A percentile compares a stretch with the other conserved stretches of the same genome.
phyloP scores from a whole-genome alignment of 169 alveolate species.

The Eimeria tenella region DNA sequence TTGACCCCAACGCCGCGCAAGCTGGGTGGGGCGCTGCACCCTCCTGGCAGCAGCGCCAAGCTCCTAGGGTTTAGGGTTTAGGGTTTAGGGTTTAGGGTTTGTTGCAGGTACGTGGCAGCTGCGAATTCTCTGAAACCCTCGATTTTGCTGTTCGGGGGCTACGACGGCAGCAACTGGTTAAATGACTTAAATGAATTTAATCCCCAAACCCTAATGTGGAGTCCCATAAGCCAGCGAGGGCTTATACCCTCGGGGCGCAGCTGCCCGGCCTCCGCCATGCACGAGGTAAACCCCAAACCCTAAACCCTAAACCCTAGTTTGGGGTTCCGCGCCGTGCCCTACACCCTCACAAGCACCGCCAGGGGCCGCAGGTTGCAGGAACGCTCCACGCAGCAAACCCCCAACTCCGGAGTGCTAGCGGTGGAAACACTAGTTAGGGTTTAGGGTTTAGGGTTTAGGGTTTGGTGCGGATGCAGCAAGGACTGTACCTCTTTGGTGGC shows the following conservation, averaged over 20 bases:
- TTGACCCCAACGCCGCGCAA: no score
- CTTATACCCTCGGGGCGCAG: conserved; percentile 82
- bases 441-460: conserved; percentile 74
- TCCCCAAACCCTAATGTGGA: conserved; percentile 83
- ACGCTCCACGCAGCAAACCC: no score
- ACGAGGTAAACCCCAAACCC: conserved; percentile 78
- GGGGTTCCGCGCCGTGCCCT: no score
- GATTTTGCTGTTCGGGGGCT: conserved; percentile 91
- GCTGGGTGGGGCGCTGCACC: no score
- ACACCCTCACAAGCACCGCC: background rate
- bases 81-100: conserved; percentile 81
- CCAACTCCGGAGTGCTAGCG: no score
- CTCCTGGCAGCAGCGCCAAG: no score
- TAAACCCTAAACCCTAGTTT: conserved; percentile 4
- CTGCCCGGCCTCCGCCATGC: conserved; percentile 86
- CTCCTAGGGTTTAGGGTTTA: conserved; percentile 15
- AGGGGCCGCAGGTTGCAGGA: background rate
- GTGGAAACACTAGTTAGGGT: background rate
- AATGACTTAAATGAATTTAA: conserved; percentile 90
- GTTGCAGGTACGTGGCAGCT: conserved; percentile 78
- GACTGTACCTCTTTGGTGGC: conserved; percentile 91
- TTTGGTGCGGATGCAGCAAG: conserved; percentile 71
- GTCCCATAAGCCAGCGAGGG: conserved; percentile 78
- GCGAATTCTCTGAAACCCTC: conserved; percentile 81
- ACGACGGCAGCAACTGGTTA: conserved; percentile 90